Evolutionary conservation across 2,329 filamentous ascomycete species (phyloP).

Genomic region (Apiospora aurea): DNA sequence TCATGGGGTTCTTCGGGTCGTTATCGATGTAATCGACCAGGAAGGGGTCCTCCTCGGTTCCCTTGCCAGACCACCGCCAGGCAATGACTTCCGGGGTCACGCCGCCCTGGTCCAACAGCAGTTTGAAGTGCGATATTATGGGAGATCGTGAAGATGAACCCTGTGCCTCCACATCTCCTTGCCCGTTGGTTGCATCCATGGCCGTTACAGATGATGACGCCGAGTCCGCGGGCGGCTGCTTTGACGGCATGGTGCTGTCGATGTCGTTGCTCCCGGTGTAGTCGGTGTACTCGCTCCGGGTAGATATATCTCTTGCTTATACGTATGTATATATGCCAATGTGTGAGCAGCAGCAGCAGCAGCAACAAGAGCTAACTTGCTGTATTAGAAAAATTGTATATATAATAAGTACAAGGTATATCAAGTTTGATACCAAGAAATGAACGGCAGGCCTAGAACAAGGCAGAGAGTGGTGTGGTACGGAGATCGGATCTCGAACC

Average conservation of each 20-base stretch:
- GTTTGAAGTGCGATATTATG: constrained; percentile 51
- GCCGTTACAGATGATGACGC: constrained; percentile 42
- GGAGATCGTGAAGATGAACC: constrained; percentile 40
- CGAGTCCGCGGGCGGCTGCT: constrained; percentile 29
- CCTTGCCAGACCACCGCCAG: constrained; percentile 63
- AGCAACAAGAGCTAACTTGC: background rate
- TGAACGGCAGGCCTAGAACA: constrained; percentile 11
- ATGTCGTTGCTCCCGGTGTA: background rate
- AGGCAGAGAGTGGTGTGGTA: constrained; percentile 12
- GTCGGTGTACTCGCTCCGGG: background rate
- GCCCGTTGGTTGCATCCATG: constrained; percentile 37
- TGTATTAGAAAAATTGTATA: constrained; percentile 8
- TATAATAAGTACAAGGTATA: constrained; percentile 15
- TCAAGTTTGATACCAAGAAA: constrained; percentile 7
- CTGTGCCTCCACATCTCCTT: constrained; percentile 51
- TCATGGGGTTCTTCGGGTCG: constrained; percentile 73
- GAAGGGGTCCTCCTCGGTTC: constrained; percentile 72
- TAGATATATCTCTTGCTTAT: background rate
- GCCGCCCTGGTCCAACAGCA: constrained; percentile 64
- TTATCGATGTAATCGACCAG: constrained; percentile 71
- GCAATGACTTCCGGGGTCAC: constrained; percentile 64
- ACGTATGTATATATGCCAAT: background rate
- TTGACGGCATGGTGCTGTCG: constrained; percentile 30
- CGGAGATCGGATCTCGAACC: constrained; percentile 6
- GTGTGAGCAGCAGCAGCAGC: constrained; percentile 11